Evolutionary conservation across 495 filamentous ascomycete genomes (phyloP).

Genomic region (Parathielavia hyrcaniae): DNA sequence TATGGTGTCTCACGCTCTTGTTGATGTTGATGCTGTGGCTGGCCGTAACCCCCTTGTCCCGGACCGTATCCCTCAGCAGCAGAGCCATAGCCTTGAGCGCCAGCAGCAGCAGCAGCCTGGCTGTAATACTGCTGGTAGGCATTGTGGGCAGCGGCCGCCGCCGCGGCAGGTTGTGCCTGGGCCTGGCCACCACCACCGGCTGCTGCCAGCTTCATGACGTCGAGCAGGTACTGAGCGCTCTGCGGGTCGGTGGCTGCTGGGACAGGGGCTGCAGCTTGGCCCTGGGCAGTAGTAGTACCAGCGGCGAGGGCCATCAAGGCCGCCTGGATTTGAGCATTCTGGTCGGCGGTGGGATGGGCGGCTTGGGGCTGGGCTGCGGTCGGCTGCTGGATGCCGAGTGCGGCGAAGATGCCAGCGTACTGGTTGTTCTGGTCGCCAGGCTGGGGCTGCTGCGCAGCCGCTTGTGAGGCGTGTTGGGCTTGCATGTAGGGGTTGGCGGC

Average conservation of each 20-base stretch:
- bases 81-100: neutral
- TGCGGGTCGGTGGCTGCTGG: conserved; percentile 14
- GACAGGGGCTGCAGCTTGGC: conserved; percentile 10
- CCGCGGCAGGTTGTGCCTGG: neutral
- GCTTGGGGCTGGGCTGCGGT: conserved; percentile 18
- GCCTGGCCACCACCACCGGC: neutral
- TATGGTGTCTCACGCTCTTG: conserved; percentile 24
- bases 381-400: conserved; percentile 19
- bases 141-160: neutral
- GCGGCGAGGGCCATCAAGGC: conserved; percentile 21
- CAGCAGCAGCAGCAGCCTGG: conserved; percentile 1
- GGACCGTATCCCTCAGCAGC: conserved; percentile 5
- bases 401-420: conserved; percentile 23
- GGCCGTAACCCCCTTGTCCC: neutral
- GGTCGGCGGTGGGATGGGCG: conserved; percentile 9
- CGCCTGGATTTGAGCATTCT: conserved; percentile 21
- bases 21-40: conserved; percentile 4
- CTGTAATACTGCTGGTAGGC: conserved; percentile 4
- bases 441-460: conserved; percentile 16
- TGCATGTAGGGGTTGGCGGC: conserved; percentile 22
- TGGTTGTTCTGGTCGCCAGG: conserved; percentile 16
- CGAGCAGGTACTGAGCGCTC: conserved; percentile 21
- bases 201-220: conserved; percentile 23
- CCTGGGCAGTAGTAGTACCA: conserved; percentile 5
- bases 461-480: conserved; percentile 7